A percentile compares a stretch with the other conserved stretches of the same genome.
Conservation (phyloP, 139 green algal genomes). For the Bryopsis sp. region DNA sequence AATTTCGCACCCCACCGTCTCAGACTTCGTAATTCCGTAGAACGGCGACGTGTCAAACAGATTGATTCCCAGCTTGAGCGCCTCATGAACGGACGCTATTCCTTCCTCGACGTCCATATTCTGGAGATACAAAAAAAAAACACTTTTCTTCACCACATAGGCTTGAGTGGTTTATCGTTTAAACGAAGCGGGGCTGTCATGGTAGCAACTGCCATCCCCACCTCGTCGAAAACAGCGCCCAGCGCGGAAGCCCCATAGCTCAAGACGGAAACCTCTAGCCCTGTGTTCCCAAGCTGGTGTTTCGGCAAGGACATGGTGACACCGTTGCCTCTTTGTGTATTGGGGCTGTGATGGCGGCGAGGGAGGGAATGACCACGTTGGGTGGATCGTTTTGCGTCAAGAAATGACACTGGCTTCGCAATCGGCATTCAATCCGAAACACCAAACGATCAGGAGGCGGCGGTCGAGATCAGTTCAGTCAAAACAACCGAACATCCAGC, state of each 20-base stretch:
- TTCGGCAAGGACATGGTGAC: slow-evolving; percentile 38
- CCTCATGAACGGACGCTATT: slow-evolving; percentile 61
- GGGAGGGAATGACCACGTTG: too few relatives aligned
- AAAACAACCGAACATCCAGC: too few relatives aligned
- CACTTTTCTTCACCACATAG: too few relatives aligned
- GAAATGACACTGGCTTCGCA: too few relatives aligned
- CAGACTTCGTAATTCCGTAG: slow-evolving; percentile 74
- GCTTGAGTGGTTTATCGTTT: too few relatives aligned
- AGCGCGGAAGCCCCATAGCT: slow-evolving; percentile 88
- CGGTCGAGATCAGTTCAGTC: too few relatives aligned
- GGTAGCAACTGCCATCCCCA: neutral
- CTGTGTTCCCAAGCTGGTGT: slow-evolving; percentile 67
- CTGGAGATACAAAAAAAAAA: too few relatives aligned
- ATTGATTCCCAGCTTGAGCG: slow-evolving; percentile 81
- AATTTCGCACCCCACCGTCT: slow-evolving; percentile 47
- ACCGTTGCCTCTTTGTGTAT: too few relatives aligned
- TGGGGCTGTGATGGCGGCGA: too few relatives aligned
- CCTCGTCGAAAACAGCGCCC: slow-evolving; percentile 68
- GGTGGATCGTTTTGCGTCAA: too few relatives aligned
- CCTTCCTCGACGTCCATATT: slow-evolving; percentile 54
- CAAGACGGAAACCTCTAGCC: slow-evolving; percentile 74
- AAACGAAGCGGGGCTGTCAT: neutral
- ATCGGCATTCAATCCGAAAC: too few relatives aligned
- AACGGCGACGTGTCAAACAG: slow-evolving; percentile 94
- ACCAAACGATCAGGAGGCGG: too few relatives aligned